These are phyloP conservation scores for Carallia pectinifolia DNA, from an alignment of 345 rosid species.

Conservation along the genomic window DNA sequence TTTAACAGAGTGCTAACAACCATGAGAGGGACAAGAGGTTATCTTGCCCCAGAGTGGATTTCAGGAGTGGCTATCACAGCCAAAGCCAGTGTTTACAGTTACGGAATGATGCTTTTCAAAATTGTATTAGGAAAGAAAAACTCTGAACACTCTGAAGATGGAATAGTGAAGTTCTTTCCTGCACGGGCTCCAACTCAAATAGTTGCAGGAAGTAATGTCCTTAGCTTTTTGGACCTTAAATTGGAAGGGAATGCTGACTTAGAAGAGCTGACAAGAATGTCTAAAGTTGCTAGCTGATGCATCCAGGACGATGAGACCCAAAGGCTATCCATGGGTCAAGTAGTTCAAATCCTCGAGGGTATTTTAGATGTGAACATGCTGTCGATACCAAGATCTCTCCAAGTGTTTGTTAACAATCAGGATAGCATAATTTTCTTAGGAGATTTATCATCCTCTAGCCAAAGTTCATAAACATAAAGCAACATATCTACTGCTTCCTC, in stretches of 20 bases:
- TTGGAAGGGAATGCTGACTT: conserved; percentile 41
- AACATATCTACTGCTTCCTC: conserved; percentile 26
- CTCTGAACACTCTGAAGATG: conserved; percentile 50
- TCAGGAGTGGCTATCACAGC: conserved; percentile 76
- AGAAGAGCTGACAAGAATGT: conserved; percentile 56
- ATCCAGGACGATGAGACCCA: conserved; percentile 70
- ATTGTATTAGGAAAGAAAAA: conserved; percentile 75
- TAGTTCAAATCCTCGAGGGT: conserved; percentile 83
- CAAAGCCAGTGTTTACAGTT: conserved; percentile 86
- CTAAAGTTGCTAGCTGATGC: conserved; percentile 81
- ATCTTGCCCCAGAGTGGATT: conserved; percentile 90
- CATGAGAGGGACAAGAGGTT: conserved; percentile 84
- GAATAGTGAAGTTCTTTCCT: conserved; percentile 55
- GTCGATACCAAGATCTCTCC: conserved; percentile 58
- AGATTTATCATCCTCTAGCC: conserved; percentile 38
- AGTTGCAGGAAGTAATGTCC: conserved; percentile 43
- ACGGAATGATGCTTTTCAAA: conserved; percentile 85
- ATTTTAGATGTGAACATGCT: conserved; percentile 56
- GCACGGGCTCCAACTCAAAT: too few relatives aligned
- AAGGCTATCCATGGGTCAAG: conserved; percentile 75
- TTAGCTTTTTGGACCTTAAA: conserved; percentile 48
- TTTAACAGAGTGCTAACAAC: conserved; percentile 81
- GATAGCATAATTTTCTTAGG: conserved; percentile 45
- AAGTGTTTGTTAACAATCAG: conserved; percentile 34
- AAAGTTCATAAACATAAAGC: conserved; percentile 32